These are phyloP conservation scores for Colletotrichum tabaci DNA, from an alignment of 2,329 filamentous ascomycete genomes.

Conservation along the genomic window DNA sequence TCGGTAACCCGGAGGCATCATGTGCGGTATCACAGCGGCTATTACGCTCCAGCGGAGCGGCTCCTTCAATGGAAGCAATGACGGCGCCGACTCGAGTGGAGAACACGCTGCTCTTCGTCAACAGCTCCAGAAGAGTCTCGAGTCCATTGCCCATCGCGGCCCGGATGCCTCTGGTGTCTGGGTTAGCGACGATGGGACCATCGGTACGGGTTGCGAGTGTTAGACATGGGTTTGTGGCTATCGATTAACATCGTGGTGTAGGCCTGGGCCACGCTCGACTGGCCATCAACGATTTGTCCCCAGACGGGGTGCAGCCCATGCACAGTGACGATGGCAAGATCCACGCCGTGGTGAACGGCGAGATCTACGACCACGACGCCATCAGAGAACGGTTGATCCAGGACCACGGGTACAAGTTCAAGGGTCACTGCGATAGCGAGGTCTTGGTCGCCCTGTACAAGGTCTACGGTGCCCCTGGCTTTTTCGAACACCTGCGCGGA, in stretches of 20 bases:
- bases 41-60: slow-evolving; percentile 31
- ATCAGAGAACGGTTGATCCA: slow-evolving; percentile 55
- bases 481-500: slow-evolving; percentile 62
- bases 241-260: background rate
- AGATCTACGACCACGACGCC: slow-evolving; percentile 69
- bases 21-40: slow-evolving; percentile 38
- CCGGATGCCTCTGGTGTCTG: slow-evolving; percentile 50
- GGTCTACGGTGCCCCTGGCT: slow-evolving; percentile 56
- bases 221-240: background rate
- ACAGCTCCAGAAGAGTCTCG: slow-evolving; percentile 46
- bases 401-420: slow-evolving; percentile 59
- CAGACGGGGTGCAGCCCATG: slow-evolving; percentile 63
- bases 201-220: slow-evolving; percentile 33
- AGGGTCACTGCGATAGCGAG: slow-evolving; percentile 64
- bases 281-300: slow-evolving; percentile 66
- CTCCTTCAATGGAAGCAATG: background rate
- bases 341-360: slow-evolving; percentile 72
- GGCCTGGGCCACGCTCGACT: slow-evolving; percentile 65
- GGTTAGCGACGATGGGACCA: slow-evolving; percentile 44
- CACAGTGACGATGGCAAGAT: slow-evolving; percentile 54
- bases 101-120: slow-evolving; percentile 8
- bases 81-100: background rate
- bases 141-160: slow-evolving; percentile 50
- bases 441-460: slow-evolving; percentile 68
- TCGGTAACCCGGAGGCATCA: slow-evolving; percentile 7